A percentile compares a stretch with the other conserved stretches of the same genome.
Evolutionary conservation across 2,329 filamentous ascomycete species (phyloP).

Genomic region (Alternaria brassicae): DNA sequence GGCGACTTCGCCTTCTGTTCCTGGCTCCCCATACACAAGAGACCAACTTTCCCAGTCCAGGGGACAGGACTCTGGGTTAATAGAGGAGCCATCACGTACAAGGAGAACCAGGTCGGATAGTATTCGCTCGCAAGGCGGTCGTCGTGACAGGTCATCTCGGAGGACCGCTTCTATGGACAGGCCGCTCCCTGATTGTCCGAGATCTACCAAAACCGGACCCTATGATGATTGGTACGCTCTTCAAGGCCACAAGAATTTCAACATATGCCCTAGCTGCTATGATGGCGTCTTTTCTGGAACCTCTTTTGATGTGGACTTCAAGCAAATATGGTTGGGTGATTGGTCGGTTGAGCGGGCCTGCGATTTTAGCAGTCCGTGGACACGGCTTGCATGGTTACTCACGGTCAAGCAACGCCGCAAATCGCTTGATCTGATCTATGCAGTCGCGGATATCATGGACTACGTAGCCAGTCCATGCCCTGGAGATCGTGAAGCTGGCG

Average conservation of each 20-base stretch:
- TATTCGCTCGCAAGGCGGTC: conserved; percentile 36
- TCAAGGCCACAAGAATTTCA: conserved; percentile 71
- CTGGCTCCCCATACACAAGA: conserved; percentile 33
- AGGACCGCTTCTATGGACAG: conserved; percentile 20
- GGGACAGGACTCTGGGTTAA: conserved; percentile 9
- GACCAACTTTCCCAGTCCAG: conserved; percentile 22
- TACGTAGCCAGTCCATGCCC: conserved; percentile 62
- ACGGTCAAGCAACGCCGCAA: conserved; percentile 73
- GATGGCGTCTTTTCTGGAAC: conserved; percentile 72
- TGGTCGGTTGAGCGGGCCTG: conserved; percentile 69
- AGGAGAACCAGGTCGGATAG: conserved; percentile 38
- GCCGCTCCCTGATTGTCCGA: conserved; percentile 67
- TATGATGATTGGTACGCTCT: conserved; percentile 84
- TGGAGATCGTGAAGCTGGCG: conserved; percentile 60
- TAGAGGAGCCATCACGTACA: conserved; percentile 32
- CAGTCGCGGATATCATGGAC: conserved; percentile 69
- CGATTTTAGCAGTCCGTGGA: conserved; percentile 83
- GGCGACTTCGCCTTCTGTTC: conserved; percentile 26
- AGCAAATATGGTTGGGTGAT: conserved; percentile 65
- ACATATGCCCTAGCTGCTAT: conserved; percentile 85
- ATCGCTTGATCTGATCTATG: conserved; percentile 73
- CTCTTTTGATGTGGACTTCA: conserved; percentile 71
- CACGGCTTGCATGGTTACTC: conserved; percentile 82
- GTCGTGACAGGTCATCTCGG: conserved; percentile 27
- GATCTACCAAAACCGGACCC: conserved; percentile 67